phyloP scores from a whole-genome alignment of 75 land plant species.

The Cunninghamia lanceolata region DNA sequence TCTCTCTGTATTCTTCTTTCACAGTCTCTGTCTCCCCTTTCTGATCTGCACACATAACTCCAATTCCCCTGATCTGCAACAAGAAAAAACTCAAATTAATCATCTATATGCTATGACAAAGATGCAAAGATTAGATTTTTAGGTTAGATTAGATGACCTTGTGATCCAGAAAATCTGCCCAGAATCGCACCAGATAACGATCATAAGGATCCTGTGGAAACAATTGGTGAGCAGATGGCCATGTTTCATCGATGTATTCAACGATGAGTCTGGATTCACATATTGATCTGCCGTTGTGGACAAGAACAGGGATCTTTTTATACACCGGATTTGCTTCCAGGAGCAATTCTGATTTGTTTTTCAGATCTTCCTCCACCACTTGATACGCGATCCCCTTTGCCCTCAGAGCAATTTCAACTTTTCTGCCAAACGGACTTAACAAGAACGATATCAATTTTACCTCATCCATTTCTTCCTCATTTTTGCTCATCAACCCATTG shows the following conservation, averaged over 20 bases:
- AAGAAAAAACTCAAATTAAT: neutral
- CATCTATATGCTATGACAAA: neutral
- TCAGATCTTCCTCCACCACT: constrained; percentile 36
- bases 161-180: constrained; percentile 42
- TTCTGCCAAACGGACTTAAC: constrained; percentile 33
- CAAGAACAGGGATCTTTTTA: constrained; percentile 50
- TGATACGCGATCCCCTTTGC: constrained; percentile 47
- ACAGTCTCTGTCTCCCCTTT: neutral
- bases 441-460: constrained; percentile 27
- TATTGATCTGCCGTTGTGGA: constrained; percentile 24
- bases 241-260: constrained; percentile 39
- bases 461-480: neutral
- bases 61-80: constrained; percentile 1
- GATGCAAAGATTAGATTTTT: neutral
- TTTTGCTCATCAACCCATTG: too few species aligned
- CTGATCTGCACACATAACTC: neutral
- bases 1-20: neutral
- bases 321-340: constrained; percentile 44
- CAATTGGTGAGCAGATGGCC: constrained; percentile 21
- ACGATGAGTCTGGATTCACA: constrained; percentile 34
- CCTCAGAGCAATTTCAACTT: constrained; percentile 43
- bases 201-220: constrained; percentile 45
- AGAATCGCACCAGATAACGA: constrained; percentile 46
- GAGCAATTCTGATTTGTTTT: constrained; percentile 37
- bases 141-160: constrained; percentile 23